phyloP scores from a whole-genome alignment of 345 rosid species.

The Salix viminalis region DNA sequence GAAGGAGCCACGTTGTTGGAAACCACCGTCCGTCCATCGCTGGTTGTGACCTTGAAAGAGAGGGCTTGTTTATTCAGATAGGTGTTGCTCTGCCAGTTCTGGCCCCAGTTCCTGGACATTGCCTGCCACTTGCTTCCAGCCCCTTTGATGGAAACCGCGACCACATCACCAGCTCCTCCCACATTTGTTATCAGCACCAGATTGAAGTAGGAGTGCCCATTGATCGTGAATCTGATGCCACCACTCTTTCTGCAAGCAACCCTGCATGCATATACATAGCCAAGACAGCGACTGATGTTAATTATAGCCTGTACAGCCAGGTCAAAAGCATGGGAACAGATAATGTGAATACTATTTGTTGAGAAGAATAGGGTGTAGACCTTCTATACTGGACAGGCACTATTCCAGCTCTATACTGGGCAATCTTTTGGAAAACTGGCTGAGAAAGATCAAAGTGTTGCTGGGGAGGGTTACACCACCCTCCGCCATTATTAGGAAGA shows the following conservation, averaged over 20 bases:
- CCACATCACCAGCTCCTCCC: constrained; percentile 11
- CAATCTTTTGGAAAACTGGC: constrained; percentile 9
- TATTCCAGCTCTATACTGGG: constrained; percentile 10
- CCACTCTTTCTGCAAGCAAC: constrained; percentile 6
- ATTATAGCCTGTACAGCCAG: background rate
- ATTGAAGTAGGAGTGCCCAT: constrained; percentile 12
- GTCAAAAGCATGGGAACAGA: background rate
- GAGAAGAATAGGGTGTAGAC: background rate
- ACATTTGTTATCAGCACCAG: constrained; percentile 10
- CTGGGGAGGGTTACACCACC: constrained; percentile 13
- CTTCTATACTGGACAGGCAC: constrained; percentile 12
- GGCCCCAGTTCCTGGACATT: constrained; percentile 11
- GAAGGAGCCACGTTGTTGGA: constrained; percentile 1
- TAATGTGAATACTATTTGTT: background rate
- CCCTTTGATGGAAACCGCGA: background rate
- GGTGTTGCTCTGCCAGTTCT: constrained; percentile 4
- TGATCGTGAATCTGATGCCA: constrained; percentile 9
- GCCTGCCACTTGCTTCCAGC: background rate
- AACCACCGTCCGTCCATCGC: background rate
- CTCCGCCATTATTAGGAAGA: constrained; percentile 3
- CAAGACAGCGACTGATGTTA: background rate
- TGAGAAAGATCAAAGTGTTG: constrained; percentile 13
- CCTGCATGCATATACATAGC: background rate
- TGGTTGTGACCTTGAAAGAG: constrained; percentile 11
- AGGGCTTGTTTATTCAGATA: background rate